Evolutionary conservation across 352 stramenopile genomes (phyloP).

Genomic region (Phytophthora pini): DNA sequence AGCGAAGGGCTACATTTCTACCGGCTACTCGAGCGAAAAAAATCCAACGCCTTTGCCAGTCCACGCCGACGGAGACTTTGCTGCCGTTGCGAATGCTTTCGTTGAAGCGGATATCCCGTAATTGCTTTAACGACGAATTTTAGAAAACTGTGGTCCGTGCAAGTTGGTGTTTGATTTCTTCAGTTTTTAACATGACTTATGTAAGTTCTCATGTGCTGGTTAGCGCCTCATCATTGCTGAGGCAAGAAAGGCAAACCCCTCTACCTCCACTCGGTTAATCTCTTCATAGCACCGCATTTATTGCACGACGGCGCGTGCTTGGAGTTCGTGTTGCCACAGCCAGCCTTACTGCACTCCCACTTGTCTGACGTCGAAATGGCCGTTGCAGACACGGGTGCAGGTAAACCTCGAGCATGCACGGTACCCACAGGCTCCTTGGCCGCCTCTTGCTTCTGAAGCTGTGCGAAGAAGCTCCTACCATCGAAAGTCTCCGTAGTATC

Average conservation of each 20-base stretch:
- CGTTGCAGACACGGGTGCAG: constrained; percentile 34
- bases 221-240: background rate
- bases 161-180: too few species aligned
- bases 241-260: background rate
- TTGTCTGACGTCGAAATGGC: constrained; percentile 44
- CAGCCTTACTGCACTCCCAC: constrained; percentile 75
- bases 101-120: background rate
- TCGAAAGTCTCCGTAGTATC: constrained; percentile 22
- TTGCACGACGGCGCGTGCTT: constrained; percentile 67
- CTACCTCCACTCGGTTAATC: constrained; percentile 78
- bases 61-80: constrained; percentile 2
- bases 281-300: constrained; percentile 84
- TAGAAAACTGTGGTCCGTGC: background rate
- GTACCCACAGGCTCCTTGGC: constrained; percentile 67
- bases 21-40: constrained; percentile 26
- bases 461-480: constrained; percentile 70
- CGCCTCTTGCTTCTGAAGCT: constrained; percentile 64
- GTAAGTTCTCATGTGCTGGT: background rate
- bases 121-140: background rate
- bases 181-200: too few species aligned
- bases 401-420: constrained; percentile 56
- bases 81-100: background rate
- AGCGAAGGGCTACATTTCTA: constrained; percentile 7
- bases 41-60: constrained; percentile 16
- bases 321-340: constrained; percentile 72